Evolutionary conservation across 2,329 filamentous ascomycete species (phyloP), one percentile per base, ranked within the genome.

Genomic region (Botrytis squamosa): DNA sequence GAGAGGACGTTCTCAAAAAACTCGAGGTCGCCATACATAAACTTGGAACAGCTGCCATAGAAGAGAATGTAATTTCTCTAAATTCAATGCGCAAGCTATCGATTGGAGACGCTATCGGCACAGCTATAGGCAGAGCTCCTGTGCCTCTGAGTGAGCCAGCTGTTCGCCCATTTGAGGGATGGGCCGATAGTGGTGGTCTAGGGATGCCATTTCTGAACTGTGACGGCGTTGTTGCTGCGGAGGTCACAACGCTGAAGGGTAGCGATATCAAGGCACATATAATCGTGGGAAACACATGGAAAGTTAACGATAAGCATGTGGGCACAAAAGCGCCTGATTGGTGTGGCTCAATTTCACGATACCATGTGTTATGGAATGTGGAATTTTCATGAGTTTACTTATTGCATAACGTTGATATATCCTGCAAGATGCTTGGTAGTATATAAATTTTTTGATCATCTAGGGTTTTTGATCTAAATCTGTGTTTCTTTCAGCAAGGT

Each of bases 131-230:
- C 12, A 40, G 29, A 59, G 44, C 40, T 2, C 40, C 40, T 9
- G 68, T 70, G 9, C 68, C 42, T 20, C 18, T 63, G 9, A 63
- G 59, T 36, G 42, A 49, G 38, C n/a, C 57, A 5, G 68, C 68
- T 22, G 38, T 64, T 46, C 29, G 55, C 22, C 29, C 57, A 16
- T 71, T 71, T 29, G 42, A 60, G 40, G 68, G 68, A 16, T 71
- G 68, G 55, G 68, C 68, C 3, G 33, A 44, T 20, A 71, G 68
- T 33, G 68, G 57, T 29, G 68, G 68, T 3, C n/a, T 71, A 3
- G 57, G 57, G 12, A 29, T 71, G 68, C 44, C 68, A 25, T 71
- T 71, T 25, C 46, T 71, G 68, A 71, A 71, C 22, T 71, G 57
- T 49, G 57, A 71, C 38, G 68, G 68, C 3, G 57, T 71, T 1